These are phyloP conservation scores for Elongisporangium prolatum DNA, from an alignment of 352 stramenopile genomes.

Conservation along the genomic window DNA sequence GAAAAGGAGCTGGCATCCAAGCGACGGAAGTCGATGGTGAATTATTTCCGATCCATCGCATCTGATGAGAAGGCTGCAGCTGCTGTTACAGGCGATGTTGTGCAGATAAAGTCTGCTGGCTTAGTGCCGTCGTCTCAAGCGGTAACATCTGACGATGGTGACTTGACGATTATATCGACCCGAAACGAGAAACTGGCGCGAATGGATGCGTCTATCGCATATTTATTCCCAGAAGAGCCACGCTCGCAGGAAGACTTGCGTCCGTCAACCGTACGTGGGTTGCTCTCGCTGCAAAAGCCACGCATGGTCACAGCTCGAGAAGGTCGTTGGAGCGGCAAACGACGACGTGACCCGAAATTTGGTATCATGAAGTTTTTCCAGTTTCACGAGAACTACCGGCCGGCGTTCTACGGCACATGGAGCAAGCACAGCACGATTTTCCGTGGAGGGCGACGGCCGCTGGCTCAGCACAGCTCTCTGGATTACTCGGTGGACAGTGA, in stretches of 20 bases:
- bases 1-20: constrained; percentile 45
- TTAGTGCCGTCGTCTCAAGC: background rate
- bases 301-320: background rate
- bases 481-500: constrained; percentile 84
- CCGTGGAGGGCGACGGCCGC: constrained; percentile 54
- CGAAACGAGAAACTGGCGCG: constrained; percentile 32
- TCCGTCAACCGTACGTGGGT: background rate
- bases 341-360: constrained; percentile 46
- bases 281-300: background rate
- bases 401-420: constrained; percentile 80
- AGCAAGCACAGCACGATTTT: constrained; percentile 48
- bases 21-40: constrained; percentile 57
- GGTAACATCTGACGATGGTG: background rate
- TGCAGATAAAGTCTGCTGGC: background rate
- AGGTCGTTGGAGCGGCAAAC: constrained; percentile 41
- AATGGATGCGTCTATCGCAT: constrained; percentile 44
- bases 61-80: background rate
- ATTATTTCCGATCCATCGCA: constrained; percentile 51
- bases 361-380: constrained; percentile 85
- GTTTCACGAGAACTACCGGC: constrained; percentile 81
- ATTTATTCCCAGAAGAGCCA: constrained; percentile 8
- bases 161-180: background rate
- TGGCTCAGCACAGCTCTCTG: constrained; percentile 55
- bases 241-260: background rate
- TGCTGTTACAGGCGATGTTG: background rate